phyloP scores from a whole-genome alignment of 108 stramenopile genomes.

The Nitzschia sp. region DNA sequence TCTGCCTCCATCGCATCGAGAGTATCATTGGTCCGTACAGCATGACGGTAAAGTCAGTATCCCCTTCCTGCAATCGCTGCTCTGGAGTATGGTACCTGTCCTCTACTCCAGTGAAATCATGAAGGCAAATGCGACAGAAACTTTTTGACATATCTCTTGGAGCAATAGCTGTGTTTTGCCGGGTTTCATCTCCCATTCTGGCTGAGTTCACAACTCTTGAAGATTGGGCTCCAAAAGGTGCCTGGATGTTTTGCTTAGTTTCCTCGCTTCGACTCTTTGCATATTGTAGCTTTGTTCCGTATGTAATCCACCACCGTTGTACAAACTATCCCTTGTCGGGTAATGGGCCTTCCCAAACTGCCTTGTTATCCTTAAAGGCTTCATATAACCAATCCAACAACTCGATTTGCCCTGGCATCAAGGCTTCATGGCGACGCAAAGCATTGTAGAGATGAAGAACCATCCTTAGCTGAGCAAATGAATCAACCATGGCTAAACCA shows the following conservation, averaged over 20 bases:
- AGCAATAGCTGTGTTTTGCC: neutral
- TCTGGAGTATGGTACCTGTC: slow-evolving; percentile 52
- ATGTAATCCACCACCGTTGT: slow-evolving; percentile 40
- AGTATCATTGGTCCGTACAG: slow-evolving; percentile 44
- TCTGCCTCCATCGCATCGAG: slow-evolving; percentile 46
- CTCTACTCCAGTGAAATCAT: slow-evolving; percentile 45
- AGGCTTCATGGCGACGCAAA: slow-evolving; percentile 29
- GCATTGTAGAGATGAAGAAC: slow-evolving; percentile 52
- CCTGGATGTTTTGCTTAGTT: slow-evolving; percentile 12
- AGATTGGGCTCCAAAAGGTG: neutral
- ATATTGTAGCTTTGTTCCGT: slow-evolving; percentile 26
- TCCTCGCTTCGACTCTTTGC: slow-evolving; percentile 32
- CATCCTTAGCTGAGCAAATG: slow-evolving; percentile 46
- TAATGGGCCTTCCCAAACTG: slow-evolving; percentile 44
- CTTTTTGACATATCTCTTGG: slow-evolving; percentile 20
- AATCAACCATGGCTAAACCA: slow-evolving; percentile 43
- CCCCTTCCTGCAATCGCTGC: slow-evolving; percentile 18
- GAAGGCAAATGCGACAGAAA: slow-evolving; percentile 37
- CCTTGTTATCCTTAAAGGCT: slow-evolving; percentile 37
- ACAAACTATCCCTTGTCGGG: slow-evolving; percentile 44
- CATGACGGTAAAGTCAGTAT: slow-evolving; percentile 31
- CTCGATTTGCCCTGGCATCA: slow-evolving; percentile 23
- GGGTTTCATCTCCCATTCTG: neutral
- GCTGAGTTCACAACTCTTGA: neutral
- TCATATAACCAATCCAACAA: slow-evolving; percentile 41